Base-by-base conservation (phyloP, 2,329 filamentous ascomycete species). In the Scytalidium sp. region DNA sequence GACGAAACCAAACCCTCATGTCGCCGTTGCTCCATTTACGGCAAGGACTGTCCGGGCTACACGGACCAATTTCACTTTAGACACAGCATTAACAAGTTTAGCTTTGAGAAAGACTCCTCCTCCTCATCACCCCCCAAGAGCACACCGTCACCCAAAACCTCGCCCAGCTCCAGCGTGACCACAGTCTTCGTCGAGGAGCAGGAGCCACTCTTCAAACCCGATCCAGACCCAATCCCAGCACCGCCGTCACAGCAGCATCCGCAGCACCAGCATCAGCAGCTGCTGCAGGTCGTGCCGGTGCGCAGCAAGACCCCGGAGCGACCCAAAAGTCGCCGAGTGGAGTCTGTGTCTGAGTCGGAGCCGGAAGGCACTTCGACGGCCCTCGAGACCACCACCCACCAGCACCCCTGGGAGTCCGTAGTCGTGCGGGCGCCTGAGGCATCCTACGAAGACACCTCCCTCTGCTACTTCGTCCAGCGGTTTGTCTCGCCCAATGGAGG, bases 41-140 rank as follows among this genome's bases (percentile, higher is more conserved):
- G 66, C 9, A 64, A 65, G 46, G 57, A 60, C 1, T 68, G 66
- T 19, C 58, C 60, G 2, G 66, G 66, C 42, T 68, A 68, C 47
- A 67, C 65, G 13, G 66, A 68, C 47, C 60, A 65, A 50, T 68
- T 68, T 45, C 64, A 68, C 23, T 68, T 68, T 51, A 60, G 66
- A 20, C 56, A 64, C 50, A 56, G 53, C 3, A 32, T 47, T n/a
- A 54, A 43, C 19, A 25, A 39, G 10, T n/a, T 22, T 7, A 43
- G 22, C 21, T 22, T 39, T 23, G 45, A 39, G 10, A 47, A 50
- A 22, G 43, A 25, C 19, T 20, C 11, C 7, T n/a, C n/a, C n/a
- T n/a, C n/a, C n/a, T n/a, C n/a, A n/a, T n/a, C n/a, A n/a, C n/a
- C n/a, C n/a, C n/a, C n/a, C n/a, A n/a, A n/a, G n/a, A n/a, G n/a